These are phyloP conservation scores for Ailanthus altissimus DNA, from an alignment of 345 rosid genomes.

Conservation along the genomic window DNA sequence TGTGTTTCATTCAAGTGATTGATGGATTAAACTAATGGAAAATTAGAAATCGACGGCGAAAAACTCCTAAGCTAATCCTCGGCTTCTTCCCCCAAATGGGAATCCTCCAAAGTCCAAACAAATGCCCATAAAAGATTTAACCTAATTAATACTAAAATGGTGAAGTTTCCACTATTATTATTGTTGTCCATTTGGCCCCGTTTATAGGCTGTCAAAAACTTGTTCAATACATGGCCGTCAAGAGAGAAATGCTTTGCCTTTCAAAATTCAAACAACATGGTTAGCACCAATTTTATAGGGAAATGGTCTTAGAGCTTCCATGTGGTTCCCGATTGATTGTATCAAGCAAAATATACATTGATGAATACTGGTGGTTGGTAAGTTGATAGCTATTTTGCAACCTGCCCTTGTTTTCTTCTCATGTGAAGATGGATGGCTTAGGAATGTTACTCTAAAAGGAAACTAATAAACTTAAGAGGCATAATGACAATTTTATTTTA, in stretches of 20 bases:
- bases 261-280: conserved; percentile 20
- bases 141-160: conserved; percentile 3
- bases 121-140: not conserved
- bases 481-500: too few relatives aligned
- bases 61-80: conserved; percentile 19
- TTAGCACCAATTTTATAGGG: conserved; percentile 8
- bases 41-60: conserved; percentile 28
- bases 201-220: conserved; percentile 23
- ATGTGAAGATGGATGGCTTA: too few relatives aligned
- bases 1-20: conserved; percentile 14
- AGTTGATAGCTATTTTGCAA: not conserved
- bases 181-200: conserved; percentile 18
- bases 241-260: conserved; percentile 8
- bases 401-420: too few relatives aligned
- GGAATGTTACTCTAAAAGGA: too few relatives aligned
- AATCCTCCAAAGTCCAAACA: conserved; percentile 21
- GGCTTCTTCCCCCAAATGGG: conserved; percentile 14
- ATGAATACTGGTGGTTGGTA: not conserved
- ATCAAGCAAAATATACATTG: not conserved
- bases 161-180: conserved; percentile 29
- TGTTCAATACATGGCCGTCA: conserved; percentile 17
- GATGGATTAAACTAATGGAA: conserved; percentile 13
- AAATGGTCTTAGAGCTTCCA: conserved; percentile 1
- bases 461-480: too few relatives aligned
- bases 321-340: not conserved